Percentiles rank a stretch among this genome's conserved stretches.
Evolutionary conservation across 2,329 filamentous ascomycete genomes (phyloP).

Genomic region (Knoxdaviesia proteae): DNA sequence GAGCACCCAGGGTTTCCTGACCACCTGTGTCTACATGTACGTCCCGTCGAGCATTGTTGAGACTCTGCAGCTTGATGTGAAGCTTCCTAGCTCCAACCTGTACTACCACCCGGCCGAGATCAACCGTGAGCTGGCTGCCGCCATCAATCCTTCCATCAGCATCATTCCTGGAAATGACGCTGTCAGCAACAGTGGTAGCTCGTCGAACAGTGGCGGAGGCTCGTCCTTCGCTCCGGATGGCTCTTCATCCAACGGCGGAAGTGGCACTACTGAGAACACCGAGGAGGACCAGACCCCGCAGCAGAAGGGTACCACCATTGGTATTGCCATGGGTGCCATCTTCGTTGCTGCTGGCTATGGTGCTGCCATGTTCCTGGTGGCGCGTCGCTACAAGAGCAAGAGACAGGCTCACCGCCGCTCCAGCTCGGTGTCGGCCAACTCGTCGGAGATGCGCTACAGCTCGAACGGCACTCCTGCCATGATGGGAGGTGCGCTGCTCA

Average conservation of each 20-base stretch:
- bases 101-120: conserved; percentile 50
- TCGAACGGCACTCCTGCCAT: conserved; percentile 31
- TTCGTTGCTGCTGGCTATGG: conserved; percentile 71
- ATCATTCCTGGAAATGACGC: conserved; percentile 28
- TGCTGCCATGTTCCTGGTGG: conserved; percentile 84
- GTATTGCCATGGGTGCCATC: conserved; percentile 58
- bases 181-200: conserved; percentile 16
- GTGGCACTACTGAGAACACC: background rate
- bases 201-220: conserved; percentile 10
- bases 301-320: conserved; percentile 39
- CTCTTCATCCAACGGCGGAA: no score
- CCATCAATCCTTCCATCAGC: conserved; percentile 71
- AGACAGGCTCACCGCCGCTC: conserved; percentile 56
- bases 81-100: conserved; percentile 48
- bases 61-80: conserved; percentile 46
- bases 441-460: conserved; percentile 31
- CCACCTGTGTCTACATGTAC: conserved; percentile 47
- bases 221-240: background rate
- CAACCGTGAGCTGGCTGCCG: conserved; percentile 50
- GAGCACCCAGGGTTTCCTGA: conserved; percentile 51
- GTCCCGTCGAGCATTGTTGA: conserved; percentile 53
- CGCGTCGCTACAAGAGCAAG: conserved; percentile 76
- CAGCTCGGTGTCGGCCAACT: conserved; percentile 44
- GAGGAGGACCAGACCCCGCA: conserved; percentile 30
- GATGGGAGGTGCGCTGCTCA: conserved; percentile 49